phyloP scores from a whole-genome alignment of 257 asterid species.

The Solanum arcanum region DNA sequence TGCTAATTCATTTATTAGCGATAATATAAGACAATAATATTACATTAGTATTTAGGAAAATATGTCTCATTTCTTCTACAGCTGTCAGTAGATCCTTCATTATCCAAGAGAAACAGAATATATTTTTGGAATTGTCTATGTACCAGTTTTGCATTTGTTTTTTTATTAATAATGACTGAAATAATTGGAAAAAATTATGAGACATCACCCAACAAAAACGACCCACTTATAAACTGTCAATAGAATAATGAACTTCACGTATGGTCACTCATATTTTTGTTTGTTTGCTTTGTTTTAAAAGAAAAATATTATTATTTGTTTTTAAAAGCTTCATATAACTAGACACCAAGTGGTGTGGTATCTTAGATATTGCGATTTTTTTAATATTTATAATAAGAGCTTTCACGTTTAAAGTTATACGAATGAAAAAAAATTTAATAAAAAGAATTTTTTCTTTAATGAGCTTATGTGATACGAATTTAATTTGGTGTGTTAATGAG shows the following conservation, averaged over 20 bases:
- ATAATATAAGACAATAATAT: neutral
- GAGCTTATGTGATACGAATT: neutral
- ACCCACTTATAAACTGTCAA: neutral
- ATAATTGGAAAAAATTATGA: neutral
- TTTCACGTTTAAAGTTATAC: neutral
- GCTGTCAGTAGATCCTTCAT: neutral
- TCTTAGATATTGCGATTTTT: neutral
- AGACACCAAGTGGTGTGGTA: neutral
- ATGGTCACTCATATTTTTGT: neutral
- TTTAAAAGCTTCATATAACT: neutral
- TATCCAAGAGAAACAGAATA: neutral
- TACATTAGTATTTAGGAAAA: neutral
- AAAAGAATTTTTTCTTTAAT: neutral
- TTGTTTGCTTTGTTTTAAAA: neutral
- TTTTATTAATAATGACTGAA: neutral
- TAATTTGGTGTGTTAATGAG: neutral
- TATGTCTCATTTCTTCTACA: neutral
- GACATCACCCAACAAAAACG: neutral
- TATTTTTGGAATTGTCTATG: constrained; percentile 1
- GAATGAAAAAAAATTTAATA: neutral
- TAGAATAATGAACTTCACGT: neutral
- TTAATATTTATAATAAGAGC: neutral
- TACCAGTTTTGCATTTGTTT: neutral
- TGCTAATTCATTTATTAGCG: neutral
- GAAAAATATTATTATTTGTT: neutral